A percentile compares a stretch with the other conserved stretches of the same genome.
Evolutionary conservation across 345 rosid species (phyloP).

Genomic region (Eucalyptus globulus): DNA sequence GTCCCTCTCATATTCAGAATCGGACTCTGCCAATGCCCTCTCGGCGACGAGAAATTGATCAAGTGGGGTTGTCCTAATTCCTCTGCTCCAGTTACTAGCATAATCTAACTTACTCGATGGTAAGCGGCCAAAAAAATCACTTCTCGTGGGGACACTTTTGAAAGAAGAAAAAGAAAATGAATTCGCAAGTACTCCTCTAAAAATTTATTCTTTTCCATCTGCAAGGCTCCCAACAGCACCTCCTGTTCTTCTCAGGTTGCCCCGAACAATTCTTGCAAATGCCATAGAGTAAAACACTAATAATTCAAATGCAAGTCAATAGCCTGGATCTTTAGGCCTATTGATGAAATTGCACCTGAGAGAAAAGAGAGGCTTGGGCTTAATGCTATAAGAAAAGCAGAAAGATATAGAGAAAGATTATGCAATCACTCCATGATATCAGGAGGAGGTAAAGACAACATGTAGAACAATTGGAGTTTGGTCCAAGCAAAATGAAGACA

Average conservation of each 20-base stretch:
- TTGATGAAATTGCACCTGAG: not conserved
- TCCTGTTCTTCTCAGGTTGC: slow-evolving; percentile 37
- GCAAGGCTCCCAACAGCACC: slow-evolving; percentile 4
- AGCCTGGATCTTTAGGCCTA: not conserved
- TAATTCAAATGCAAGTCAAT: not conserved
- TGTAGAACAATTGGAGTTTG: not conserved
- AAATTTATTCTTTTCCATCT: not conserved
- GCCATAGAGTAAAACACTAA: slow-evolving; percentile 22
- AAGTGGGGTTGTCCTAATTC: slow-evolving; percentile 28
- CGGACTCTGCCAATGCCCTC: slow-evolving; percentile 17
- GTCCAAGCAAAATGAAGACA: not conserved
- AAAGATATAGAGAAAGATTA: not conserved
- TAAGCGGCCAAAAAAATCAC: not conserved
- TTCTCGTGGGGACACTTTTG: not conserved
- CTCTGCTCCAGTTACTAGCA: slow-evolving; percentile 27
- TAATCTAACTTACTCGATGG: not conserved
- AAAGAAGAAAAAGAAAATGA: slow-evolving; percentile 1
- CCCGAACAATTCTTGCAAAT: slow-evolving; percentile 35
- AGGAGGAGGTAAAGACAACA: not conserved
- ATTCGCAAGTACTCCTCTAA: not conserved
- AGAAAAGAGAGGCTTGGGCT: not conserved
- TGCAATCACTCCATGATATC: not conserved
- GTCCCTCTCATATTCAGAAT: slow-evolving; percentile 23
- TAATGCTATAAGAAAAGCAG: not conserved
- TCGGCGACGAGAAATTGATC: slow-evolving; percentile 24